Base-by-base conservation (phyloP, 2,329 filamentous ascomycete species). In the Aureobasidium sp. region DNA sequence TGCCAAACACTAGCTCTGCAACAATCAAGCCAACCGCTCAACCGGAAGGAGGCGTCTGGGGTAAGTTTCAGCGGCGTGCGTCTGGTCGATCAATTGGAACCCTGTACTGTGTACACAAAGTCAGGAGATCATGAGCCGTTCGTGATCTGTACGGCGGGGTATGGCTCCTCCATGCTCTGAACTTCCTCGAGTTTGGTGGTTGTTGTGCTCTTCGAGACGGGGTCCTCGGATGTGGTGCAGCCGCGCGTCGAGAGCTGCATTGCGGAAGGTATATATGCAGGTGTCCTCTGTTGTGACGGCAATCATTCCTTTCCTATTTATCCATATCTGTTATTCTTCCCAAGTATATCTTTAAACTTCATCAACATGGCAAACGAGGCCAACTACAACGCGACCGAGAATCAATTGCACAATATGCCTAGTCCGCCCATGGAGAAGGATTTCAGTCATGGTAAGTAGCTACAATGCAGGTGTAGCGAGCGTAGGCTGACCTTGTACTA, bases 341-440 rank as follows among this genome's bases (percentile, higher is more conserved):
- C n/a, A 8, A 43, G 11, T 21, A 42, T 37, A 33, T n/a, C 27
- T 9, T 5, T 9, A 17, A 37, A 35, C 11, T 17, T 11, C 23
- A n/a, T 35, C 53, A 46, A 45, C 11, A 57, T 57, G 53, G 40
- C 53, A 35, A 57, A 45, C 53, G 53, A 57, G 21, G 40, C 53
- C 3, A 57, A 57, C 40, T 57, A 57, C 40, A 31, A 33, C 19
- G 21, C 29, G 2, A 31, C 31, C 11, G 17, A 54, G 4, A 29
- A 29, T 29, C 27, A 29, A 9, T 9, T 29, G 15, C 17, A 37
- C 27, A 10, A 21, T 4, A n/a, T 38, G 9, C 23, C 57, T 11
- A 49, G 27, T n/a, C 35, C 31, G n/a, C 69, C 73, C 4, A 63
- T 76, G 21, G 76, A 78, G 69, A 79, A 78, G 68, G 76, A 79